Conservation (phyloP, 805 yeast species). For the Candida vaughaniae region DNA sequence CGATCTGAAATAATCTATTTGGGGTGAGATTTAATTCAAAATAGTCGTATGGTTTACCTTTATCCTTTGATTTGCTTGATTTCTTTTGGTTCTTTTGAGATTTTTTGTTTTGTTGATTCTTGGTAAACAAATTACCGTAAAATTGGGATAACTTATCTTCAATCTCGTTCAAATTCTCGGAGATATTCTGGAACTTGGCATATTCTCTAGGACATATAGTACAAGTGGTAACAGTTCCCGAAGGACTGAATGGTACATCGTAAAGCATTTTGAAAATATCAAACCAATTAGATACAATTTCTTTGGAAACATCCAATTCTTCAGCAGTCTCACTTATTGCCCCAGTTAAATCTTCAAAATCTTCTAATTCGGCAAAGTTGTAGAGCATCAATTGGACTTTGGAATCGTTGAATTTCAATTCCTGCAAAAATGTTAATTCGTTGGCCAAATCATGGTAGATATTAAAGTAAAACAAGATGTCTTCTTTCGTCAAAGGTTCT, state of each 20-base stretch:
- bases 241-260: conserved; percentile 22
- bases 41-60: conserved; percentile 8
- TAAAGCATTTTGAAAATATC: conserved; percentile 27
- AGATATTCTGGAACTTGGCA: conserved; percentile 11
- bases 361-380: conserved; percentile 12
- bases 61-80: conserved; percentile 14
- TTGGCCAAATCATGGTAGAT: conserved; percentile 30
- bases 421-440: conserved; percentile 23
- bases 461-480: conserved; percentile 25
- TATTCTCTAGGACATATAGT: conserved; percentile 31
- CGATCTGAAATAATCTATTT: conserved; percentile 29
- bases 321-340: conserved; percentile 12
- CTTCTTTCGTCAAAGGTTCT: conserved; percentile 23
- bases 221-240: conserved; percentile 20
- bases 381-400: conserved; percentile 24
- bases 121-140: conserved; percentile 8
- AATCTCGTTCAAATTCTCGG: conserved; percentile 10
- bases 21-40: conserved; percentile 19
- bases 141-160: conserved; percentile 11
- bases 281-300: conserved; percentile 26
- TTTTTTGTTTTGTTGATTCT: conserved; percentile 5
- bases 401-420: conserved; percentile 25
- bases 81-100: conserved; percentile 9
- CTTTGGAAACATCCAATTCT: conserved; percentile 12
- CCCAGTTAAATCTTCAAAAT: conserved; percentile 10